Base-by-base conservation (phyloP, 2,329 filamentous ascomycete species). In the Neonectria neomacrospora region DNA sequence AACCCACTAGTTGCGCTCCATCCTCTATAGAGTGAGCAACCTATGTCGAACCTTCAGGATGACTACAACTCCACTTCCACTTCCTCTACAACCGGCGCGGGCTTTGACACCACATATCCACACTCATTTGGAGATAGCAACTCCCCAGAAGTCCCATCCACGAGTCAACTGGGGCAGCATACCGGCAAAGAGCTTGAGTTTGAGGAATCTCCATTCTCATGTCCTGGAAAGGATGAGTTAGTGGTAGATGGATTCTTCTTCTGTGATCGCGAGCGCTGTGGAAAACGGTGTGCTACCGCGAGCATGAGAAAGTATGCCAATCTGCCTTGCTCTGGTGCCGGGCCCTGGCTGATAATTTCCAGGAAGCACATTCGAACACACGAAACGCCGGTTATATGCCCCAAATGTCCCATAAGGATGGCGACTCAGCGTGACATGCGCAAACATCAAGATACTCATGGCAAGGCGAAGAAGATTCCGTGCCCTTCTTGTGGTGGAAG, bases 311-410 rank as follows among this genome's bases (percentile, higher is more conserved):
- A 58, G 69, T 72, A 14, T 51, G 69, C 11, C 20, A 16, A 14
- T 9, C 3, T 12, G 2, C 3, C n/a, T 5, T 3, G 10, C 4
- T 1, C 22, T 7, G 26, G 7, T n/a, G 20, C 9, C 10, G 30
- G 2, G 2, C 4, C 14, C 2, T 14, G 10, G 5, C 45, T 71
- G 42, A 71, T 39, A 6, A 6, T 1, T 28, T 12, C 7, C 6
- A 71, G 69, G 2, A 71, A 67, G n/a, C 69, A 71, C 55, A 63
- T 71, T 54, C 61, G 69, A 18, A 61, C 41, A 16, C 69, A 71
- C 39, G 37, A 20, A 5, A 66, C 58, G 28, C 69, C 69, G 42
- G 67, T 72, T 26, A 23, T 44, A n/a, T 71, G 69, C 56, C 55
- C 58, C 8, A 61, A 54, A 1, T 71, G 69, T 23, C 7, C 1